Evolutionary conservation across 2,329 filamentous ascomycete species (phyloP), one percentile per base, ranked within the genome.

Genomic region (Alternaria incomplexa): DNA sequence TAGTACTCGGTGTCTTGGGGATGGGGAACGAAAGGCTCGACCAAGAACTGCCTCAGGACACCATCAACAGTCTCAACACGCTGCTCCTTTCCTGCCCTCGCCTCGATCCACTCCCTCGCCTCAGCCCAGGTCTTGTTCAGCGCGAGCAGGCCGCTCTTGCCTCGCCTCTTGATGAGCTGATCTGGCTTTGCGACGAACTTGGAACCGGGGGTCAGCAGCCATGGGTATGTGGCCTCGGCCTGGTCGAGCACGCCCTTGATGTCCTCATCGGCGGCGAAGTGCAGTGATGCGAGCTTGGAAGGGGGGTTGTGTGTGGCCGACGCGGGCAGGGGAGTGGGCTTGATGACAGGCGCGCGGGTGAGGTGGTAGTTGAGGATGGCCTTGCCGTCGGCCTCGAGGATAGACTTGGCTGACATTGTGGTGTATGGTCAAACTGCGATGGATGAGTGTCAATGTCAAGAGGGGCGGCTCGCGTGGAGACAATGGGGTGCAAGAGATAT

Each of bases 341-440:
- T 98, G 89, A 99, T 97, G 83, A 97, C 91, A 72, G 93, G 91
- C 75, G 96, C 93, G 81, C 96, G 92, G 77, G 96, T 98, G 85
- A 99, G 93, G 88, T 98, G 96, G 89, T 98, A 99, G 92, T 97
- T 98, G 89, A 99, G 89, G 87, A 99, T 98, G 89, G 96, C 96
- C 92, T 99, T 99, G 89, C 96, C 96, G 87, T 99, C 96, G 88
- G 95, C 95, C 88, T 99, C 96, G 88, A 92, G 85, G 81, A 99
- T 98, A 74, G 95, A 92, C 87, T 99, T 99, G 84, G 96, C 93
- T 82, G 93, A 93, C 93, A 96, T 96, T 79, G 79, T 88, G 83
- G 63, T 65, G 65, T 69, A 55, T 66, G 63, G 66, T 68, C 65
- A 66, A 58, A 64, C 70, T 70, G 67, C 60, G 52, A 55, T 25